Evolutionary conservation across 2,329 filamentous ascomycete genomes (phyloP).

Genomic region (Setomelanomma holmii): DNA sequence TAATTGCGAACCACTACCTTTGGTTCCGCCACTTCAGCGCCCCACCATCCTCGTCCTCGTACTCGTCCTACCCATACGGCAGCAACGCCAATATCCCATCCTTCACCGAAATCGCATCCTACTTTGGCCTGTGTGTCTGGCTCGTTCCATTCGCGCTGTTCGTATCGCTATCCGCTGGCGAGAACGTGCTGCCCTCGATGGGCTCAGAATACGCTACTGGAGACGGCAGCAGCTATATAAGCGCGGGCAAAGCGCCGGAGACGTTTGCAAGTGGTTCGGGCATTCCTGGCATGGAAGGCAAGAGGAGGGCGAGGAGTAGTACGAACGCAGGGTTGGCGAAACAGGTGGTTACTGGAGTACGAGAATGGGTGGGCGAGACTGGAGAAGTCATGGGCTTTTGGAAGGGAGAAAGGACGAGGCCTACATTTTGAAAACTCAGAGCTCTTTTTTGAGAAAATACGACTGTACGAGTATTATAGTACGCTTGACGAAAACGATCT

Average conservation of each 20-base stretch:
- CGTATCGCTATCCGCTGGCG: slow-evolving; percentile 89
- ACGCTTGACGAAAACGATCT: background rate
- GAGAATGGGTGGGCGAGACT: slow-evolving; percentile 69
- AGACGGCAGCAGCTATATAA: slow-evolving; percentile 59
- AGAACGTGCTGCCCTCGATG: slow-evolving; percentile 94
- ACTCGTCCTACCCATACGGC: slow-evolving; percentile 63
- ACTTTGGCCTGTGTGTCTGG: slow-evolving; percentile 97
- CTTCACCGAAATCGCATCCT: slow-evolving; percentile 94
- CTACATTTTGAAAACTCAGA: slow-evolving; percentile 36
- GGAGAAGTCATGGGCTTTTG: slow-evolving; percentile 69
- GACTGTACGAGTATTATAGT: slow-evolving; percentile 18
- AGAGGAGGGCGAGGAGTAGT: slow-evolving; percentile 56
- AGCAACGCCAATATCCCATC: slow-evolving; percentile 73
- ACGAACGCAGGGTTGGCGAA: slow-evolving; percentile 64
- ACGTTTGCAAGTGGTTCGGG: slow-evolving; percentile 28
- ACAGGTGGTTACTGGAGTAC: slow-evolving; percentile 65
- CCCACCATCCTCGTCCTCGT: slow-evolving; percentile 59
- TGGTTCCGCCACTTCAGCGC: slow-evolving; percentile 94
- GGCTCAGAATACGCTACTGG: slow-evolving; percentile 75
- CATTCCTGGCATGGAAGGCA: slow-evolving; percentile 30
- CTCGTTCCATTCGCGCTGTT: slow-evolving; percentile 94
- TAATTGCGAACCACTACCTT: slow-evolving; percentile 88
- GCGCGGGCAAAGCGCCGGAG: slow-evolving; percentile 50
- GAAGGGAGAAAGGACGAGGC: slow-evolving; percentile 64
- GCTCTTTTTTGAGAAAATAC: background rate